Conservation (phyloP, 2,329 filamentous ascomycete species). For the Pezizomycotina sp. region DNA sequence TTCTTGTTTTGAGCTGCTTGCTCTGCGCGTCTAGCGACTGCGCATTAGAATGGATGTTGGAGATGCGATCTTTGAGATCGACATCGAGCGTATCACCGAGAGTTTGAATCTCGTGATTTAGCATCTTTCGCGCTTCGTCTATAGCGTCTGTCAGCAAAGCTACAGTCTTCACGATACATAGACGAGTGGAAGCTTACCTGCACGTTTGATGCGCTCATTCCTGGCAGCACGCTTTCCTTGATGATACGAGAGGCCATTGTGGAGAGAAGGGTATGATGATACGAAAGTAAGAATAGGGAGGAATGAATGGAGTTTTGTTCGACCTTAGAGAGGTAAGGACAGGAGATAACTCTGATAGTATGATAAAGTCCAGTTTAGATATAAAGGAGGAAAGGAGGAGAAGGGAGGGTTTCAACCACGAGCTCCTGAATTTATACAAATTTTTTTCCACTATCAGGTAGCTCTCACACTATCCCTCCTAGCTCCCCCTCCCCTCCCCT, state of each 20-base stretch:
- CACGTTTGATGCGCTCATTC: conserved; percentile 25
- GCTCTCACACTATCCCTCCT: too few relatives aligned
- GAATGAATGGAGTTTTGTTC: too few relatives aligned
- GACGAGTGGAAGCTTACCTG: conserved; percentile 21
- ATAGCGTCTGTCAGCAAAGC: conserved; percentile 21
- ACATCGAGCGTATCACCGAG: conserved; percentile 54
- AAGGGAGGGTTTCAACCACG: too few relatives aligned
- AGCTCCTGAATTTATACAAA: too few relatives aligned
- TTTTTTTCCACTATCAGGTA: too few relatives aligned
- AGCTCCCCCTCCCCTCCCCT: too few relatives aligned
- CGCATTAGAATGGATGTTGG: conserved; percentile 52
- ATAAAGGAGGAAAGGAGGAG: too few relatives aligned
- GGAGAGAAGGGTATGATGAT: conserved; percentile 4
- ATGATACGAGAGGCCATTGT: conserved; percentile 26
- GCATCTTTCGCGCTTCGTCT: conserved; percentile 37
- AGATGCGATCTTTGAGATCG: conserved; percentile 50
- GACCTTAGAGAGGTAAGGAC: too few relatives aligned
- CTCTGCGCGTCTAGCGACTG: conserved; percentile 51
- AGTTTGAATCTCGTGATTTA: conserved; percentile 35
- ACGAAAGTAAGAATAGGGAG: background rate
- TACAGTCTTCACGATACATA: conserved; percentile 10
- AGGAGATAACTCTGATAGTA: too few relatives aligned
- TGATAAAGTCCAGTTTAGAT: too few relatives aligned
- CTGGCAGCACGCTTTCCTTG: conserved; percentile 25
- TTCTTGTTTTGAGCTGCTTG: conserved; percentile 44